A percentile compares a stretch with the other conserved stretches of the same genome.
Evolutionary conservation across 2,329 filamentous ascomycete species (phyloP).

Genomic region (Westerdykella ornata): DNA sequence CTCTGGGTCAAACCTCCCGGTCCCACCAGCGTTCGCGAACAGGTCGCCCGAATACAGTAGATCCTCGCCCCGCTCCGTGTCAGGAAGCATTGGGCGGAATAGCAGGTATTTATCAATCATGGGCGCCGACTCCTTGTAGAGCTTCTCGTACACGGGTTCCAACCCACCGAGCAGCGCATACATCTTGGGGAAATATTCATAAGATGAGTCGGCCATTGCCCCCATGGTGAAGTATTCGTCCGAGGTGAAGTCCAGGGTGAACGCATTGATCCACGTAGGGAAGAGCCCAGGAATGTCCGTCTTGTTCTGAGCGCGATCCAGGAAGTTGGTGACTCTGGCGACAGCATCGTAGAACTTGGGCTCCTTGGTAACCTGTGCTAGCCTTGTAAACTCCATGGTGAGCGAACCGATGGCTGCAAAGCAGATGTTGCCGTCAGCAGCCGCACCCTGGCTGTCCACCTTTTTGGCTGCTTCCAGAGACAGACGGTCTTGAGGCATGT

Average conservation of each 20-base stretch:
- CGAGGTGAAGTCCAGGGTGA: slow-evolving; percentile 21
- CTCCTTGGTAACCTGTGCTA: slow-evolving; percentile 32
- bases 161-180: slow-evolving; percentile 36
- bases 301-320: slow-evolving; percentile 26
- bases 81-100: slow-evolving; percentile 41
- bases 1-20: slow-evolving; percentile 39
- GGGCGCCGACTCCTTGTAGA: slow-evolving; percentile 49
- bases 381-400: slow-evolving; percentile 37
- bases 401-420: slow-evolving; percentile 45
- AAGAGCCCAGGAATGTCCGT: slow-evolving; percentile 34
- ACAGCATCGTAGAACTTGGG: slow-evolving; percentile 36
- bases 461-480: slow-evolving; percentile 33
- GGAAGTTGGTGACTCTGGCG: slow-evolving; percentile 25
- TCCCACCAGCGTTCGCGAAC: slow-evolving; percentile 3
- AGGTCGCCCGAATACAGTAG: slow-evolving; percentile 36
- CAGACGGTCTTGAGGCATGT: slow-evolving; percentile 42
- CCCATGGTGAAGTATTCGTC: slow-evolving; percentile 31
- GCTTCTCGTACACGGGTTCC: slow-evolving; percentile 43
- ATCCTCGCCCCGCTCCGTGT: slow-evolving; percentile 17
- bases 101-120: slow-evolving; percentile 45
- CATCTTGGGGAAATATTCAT: slow-evolving; percentile 37
- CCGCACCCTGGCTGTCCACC: slow-evolving; percentile 19
- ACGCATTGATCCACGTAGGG: slow-evolving; percentile 37
- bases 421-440: slow-evolving; percentile 37
- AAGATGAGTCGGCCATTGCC: slow-evolving; percentile 35